Conservation (phyloP, 257 asterid genomes). For the Asclepias syriaca region DNA sequence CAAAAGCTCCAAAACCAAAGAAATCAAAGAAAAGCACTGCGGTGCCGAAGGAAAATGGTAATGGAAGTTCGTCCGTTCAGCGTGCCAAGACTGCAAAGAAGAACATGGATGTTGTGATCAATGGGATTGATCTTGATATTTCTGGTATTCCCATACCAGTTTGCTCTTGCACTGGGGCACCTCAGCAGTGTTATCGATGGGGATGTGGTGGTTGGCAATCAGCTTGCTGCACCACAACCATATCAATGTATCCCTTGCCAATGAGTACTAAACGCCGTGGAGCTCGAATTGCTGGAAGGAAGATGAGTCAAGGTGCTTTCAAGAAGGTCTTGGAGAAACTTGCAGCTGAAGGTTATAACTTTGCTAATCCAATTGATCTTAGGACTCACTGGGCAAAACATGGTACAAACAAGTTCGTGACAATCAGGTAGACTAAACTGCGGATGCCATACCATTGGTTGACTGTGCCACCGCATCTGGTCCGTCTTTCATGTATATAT, state of each 20-base stretch:
- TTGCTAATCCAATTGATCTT: constrained; percentile 74
- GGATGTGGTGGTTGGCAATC: constrained; percentile 99
- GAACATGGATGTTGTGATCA: constrained; percentile 69
- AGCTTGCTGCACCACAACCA: constrained; percentile 90
- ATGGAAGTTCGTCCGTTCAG: constrained; percentile 43
- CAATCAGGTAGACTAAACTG: constrained; percentile 58
- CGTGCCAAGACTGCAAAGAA: constrained; percentile 66
- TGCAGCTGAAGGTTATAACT: constrained; percentile 68
- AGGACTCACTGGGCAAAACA: constrained; percentile 97
- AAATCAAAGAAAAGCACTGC: constrained; percentile 53
- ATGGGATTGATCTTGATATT: constrained; percentile 84
- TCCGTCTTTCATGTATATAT: constrained; percentile 60
- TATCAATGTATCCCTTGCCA: constrained; percentile 90
- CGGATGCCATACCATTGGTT: constrained; percentile 15
- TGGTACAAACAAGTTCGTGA: constrained; percentile 95
- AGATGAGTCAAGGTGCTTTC: constrained; percentile 97
- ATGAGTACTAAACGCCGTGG: constrained; percentile 95
- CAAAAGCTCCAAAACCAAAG: constrained; percentile 66
- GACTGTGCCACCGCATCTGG: constrained; percentile 29
- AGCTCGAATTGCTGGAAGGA: constrained; percentile 93
- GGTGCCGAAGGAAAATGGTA: constrained; percentile 52
- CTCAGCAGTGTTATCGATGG: constrained; percentile 99
- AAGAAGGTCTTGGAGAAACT: constrained; percentile 93
- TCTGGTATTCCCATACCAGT: constrained; percentile 88
- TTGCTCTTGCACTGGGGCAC: constrained; percentile 85